Conservation (phyloP, 768 basidiomycete genomes). For the Cantharellus cinnabarinus region DNA sequence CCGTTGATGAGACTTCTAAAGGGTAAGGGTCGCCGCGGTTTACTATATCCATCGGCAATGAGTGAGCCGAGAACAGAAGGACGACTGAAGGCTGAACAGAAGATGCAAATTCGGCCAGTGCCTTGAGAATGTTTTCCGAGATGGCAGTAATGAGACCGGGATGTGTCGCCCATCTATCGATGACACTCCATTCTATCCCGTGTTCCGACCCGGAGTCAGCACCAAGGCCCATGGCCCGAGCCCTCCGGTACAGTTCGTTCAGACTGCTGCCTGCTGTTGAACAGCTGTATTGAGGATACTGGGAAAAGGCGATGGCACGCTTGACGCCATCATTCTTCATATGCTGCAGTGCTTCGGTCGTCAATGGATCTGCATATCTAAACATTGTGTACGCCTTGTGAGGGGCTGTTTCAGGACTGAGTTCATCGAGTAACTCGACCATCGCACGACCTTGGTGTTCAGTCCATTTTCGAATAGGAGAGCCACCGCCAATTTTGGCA, state of each 20-base stretch:
- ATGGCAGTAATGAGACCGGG: constrained; percentile 92
- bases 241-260: constrained; percentile 54
- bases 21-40: constrained; percentile 98
- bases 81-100: constrained; percentile 48
- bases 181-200: constrained; percentile 78
- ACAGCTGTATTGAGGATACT: constrained; percentile 98
- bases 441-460: constrained; percentile 74
- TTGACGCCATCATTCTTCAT: constrained; percentile 82
- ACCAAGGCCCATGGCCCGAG: constrained; percentile 33
- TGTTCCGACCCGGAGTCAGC: constrained; percentile 23
- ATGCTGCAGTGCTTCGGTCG: constrained; percentile 57
- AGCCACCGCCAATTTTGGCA: constrained; percentile 84
- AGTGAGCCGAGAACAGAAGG: constrained; percentile 90
- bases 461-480: constrained; percentile 85
- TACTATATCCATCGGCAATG: constrained; percentile 92
- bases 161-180: constrained; percentile 96
- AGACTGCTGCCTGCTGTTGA: constrained; percentile 94
- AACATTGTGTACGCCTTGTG: constrained; percentile 95
- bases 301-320: constrained; percentile 87
- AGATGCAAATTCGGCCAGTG: constrained; percentile 57
- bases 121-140: constrained; percentile 66
- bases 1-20: constrained; percentile 84
- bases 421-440: constrained; percentile 78
- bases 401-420: constrained; percentile 82
- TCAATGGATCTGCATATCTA: constrained; percentile 75